Evolutionary conservation across 176 grass and related monocot genomes (phyloP), one percentile per base, ranked within the genome.

Genomic region (Puya raimondii): DNA sequence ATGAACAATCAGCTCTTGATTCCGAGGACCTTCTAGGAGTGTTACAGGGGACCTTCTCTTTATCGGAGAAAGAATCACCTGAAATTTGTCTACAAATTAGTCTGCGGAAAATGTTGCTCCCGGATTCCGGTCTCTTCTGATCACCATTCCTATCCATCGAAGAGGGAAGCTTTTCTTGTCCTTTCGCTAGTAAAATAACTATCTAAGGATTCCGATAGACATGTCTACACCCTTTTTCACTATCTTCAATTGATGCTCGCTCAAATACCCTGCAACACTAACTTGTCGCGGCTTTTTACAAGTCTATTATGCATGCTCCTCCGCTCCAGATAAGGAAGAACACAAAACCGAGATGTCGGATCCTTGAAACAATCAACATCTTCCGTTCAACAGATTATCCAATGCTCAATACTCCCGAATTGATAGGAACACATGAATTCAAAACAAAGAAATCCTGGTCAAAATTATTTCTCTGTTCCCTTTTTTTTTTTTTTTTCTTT

Each of bases 41-140:
- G 66, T 91, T 85, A 26, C 69, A 85, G 56, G 88, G 88, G 52
- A 72, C 81, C 33, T 68, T 86, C 53, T 89, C 89, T 79, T 85
- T 83, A 1, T 81, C 71, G 1, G 70, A 74, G 72, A 59, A 66
- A 47, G 70, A 63, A 61, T 75, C 66, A 66, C 69, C 74, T 3
- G 69, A 49, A 79, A 80, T 49, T 79, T 81, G 68, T 25, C 63
- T 83, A 57, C 23, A 70, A 61, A 88, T 67, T 64, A 96, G 69
- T 76, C 74, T 86, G 10, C 14, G 72, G 54, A 84, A 91, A 51
- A 86, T 73, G 48, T 11, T 53, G 52, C 29, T 68, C 42, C 76
- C 70, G 12, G 66, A 79, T 27, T 74, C 78, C 8, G 13, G 47
- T 23, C 66, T 78, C 76, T 84, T 90, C 27, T n/a, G 18, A 50